Base-by-base conservation (phyloP, 2,329 filamentous ascomycete species). In the Fusarium sulawesiense region DNA sequence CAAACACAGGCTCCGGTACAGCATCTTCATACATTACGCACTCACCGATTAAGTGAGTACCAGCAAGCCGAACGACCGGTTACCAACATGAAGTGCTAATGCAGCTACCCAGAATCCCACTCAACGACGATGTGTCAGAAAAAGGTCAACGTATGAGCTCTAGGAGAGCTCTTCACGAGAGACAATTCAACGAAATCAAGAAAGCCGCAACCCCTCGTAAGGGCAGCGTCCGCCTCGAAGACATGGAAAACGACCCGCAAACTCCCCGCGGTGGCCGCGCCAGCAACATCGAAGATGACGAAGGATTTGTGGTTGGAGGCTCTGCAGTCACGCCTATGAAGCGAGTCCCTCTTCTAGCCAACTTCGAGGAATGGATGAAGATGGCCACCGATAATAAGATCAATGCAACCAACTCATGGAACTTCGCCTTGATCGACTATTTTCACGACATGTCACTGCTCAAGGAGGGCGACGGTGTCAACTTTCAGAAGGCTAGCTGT, bases 311-410 rank as follows among this genome's bases (percentile, higher is more conserved):
- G 75, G 91, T 93, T 47, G 89, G 88, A 62, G 92, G 92, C 32
- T 89, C 86, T 68, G 93, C 92, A 40, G 92, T 97, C 56, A 98
- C 96, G 64, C 96, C 95, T 56, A 95, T 97, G 91, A 97, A 97
- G 86, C 92, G 94, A 66, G 93, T 97, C 29, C 96, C 96, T 2
- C 92, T 99, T 74, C 85, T 99, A 57, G 96, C 96, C 76, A 99
- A 99, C 81, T 99, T 98, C 76, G 96, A 99, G 80, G 96, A 99
- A 79, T 98, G 95, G 96, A 98, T 99, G 94, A 99, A 98, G 86
- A 97, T 99, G 94, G 96, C 96, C 4, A 98, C 96, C 18, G 96
- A 99, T 83, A 99, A 99, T 83, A 96, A 96, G 82, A 99, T 99
- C 85, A 99, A 98, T 79, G 95, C 96, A 50, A 90, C 92, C 64